Evolutionary conservation across 768 basidiomycete genomes (phyloP).

Genomic region (Hypsizygus marmoreus): DNA sequence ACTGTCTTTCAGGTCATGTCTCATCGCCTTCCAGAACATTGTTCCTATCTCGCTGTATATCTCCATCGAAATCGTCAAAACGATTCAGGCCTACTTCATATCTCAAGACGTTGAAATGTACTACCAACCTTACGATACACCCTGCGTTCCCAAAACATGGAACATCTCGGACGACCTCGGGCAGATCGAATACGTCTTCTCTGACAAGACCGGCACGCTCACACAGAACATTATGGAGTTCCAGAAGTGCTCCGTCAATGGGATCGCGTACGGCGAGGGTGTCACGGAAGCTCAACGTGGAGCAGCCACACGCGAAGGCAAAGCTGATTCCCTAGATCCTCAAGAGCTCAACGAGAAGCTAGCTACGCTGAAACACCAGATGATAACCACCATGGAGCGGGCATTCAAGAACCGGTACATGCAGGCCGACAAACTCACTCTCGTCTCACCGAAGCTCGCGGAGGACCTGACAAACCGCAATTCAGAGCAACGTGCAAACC

Average conservation of each 20-base stretch:
- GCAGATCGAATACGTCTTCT: conserved; percentile 91
- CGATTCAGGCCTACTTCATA: conserved; percentile 96
- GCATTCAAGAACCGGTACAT: conserved; percentile 88
- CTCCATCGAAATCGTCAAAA: conserved; percentile 97
- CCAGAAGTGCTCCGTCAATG: conserved; percentile 89
- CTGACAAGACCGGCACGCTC: conserved; percentile 95
- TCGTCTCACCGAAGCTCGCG: conserved; percentile 85
- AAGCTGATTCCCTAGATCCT: conserved; percentile 62
- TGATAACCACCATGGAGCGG: conserved; percentile 74
- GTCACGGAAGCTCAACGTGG: conserved; percentile 95
- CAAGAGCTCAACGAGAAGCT: conserved; percentile 73
- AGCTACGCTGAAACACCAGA: conserved; percentile 64
- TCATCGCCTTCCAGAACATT: conserved; percentile 97
- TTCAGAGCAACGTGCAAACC: conserved; percentile 59
- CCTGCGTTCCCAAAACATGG: conserved; percentile 97
- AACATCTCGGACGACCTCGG: conserved; percentile 98
- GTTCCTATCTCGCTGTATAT: conserved; percentile 96
- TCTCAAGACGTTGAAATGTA: conserved; percentile 97
- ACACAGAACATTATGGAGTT: conserved; percentile 99
- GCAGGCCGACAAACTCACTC: conserved; percentile 79
- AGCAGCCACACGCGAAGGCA: conserved; percentile 82
- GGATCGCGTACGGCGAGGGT: conserved; percentile 88
- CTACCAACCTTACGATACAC: conserved; percentile 81
- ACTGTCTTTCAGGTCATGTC: conserved; percentile 76
- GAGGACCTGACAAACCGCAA: conserved; percentile 68